A percentile compares a stretch with the other conserved stretches of the same genome.
phyloP scores from a whole-genome alignment of 768 basidiomycete species.

The Candolleomyces aberdarensis region DNA sequence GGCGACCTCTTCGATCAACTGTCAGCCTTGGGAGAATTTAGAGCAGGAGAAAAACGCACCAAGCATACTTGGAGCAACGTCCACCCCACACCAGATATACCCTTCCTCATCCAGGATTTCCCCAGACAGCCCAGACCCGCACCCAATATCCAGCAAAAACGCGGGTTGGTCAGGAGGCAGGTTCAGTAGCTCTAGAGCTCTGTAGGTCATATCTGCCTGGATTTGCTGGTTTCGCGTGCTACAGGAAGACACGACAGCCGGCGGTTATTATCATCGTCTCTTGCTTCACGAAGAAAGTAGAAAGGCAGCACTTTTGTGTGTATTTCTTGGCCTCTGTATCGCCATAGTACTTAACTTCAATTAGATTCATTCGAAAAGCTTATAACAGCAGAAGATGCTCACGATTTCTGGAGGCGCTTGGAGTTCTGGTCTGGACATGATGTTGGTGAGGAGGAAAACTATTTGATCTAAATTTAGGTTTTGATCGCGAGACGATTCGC shows the following conservation, averaged over 20 bases:
- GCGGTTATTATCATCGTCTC: slow-evolving; percentile 4
- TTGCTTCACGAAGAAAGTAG: not conserved
- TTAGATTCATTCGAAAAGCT: slow-evolving; percentile 5
- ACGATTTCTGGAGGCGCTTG: slow-evolving; percentile 88
- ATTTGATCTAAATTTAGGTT: slow-evolving; percentile 22
- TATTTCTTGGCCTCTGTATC: slow-evolving; percentile 96
- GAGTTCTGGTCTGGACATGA: slow-evolving; percentile 86
- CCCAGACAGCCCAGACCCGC: slow-evolving; percentile 94
- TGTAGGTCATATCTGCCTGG: slow-evolving; percentile 96
- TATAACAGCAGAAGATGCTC: slow-evolving; percentile 18
- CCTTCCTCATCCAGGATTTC: slow-evolving; percentile 96
- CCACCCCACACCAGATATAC: slow-evolving; percentile 89
- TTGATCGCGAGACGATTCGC: not conserved
- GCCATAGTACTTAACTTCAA: slow-evolving; percentile 79
- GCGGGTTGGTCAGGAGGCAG: slow-evolving; percentile 77
- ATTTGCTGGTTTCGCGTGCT: slow-evolving; percentile 96
- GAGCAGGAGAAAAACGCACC: slow-evolving; percentile 45
- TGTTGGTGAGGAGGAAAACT: slow-evolving; percentile 8
- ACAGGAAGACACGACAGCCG: slow-evolving; percentile 1
- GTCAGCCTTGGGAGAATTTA: not conserved
- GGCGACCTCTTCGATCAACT: slow-evolving; percentile 71
- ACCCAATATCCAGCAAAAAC: slow-evolving; percentile 92
- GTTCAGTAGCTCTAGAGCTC: slow-evolving; percentile 88
- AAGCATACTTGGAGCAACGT: slow-evolving; percentile 96
- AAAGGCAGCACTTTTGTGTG: slow-evolving; percentile 76